A percentile compares a stretch with the other conserved stretches of the same genome.
These are phyloP conservation scores for Plasmodium vivax DNA, from an alignment of 169 alveolate genomes.

Conservation along the genomic window DNA sequence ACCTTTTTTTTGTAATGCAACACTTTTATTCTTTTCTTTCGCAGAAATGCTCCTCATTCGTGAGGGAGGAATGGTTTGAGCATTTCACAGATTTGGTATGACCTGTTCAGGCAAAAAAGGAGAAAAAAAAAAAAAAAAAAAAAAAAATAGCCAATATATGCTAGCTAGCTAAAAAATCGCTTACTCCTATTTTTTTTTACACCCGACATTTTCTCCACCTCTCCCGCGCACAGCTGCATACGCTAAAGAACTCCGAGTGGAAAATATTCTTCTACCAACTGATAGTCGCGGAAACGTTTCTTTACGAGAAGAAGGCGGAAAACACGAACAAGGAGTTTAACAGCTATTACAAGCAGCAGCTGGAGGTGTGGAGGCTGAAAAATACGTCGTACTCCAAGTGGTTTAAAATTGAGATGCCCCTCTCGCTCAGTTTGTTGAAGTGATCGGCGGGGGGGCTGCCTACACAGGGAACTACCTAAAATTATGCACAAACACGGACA, in stretches of 20 bases:
- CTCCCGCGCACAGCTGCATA: background rate
- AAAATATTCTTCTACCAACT: conserved; percentile 56
- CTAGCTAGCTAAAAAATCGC: background rate
- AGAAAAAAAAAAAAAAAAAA: background rate
- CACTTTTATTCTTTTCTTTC: background rate
- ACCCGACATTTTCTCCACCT: background rate
- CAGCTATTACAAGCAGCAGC: conserved; percentile 28
- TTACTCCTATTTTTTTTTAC: background rate
- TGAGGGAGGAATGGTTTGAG: conserved; percentile 42
- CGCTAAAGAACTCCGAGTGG: conserved; percentile 48
- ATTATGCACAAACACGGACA: background rate
- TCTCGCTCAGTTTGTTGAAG: conserved; percentile 57
- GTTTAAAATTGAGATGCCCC: conserved; percentile 69
- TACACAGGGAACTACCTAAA: background rate
- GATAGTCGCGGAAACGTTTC: conserved; percentile 53
- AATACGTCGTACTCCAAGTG: conserved; percentile 57
- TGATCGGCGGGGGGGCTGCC: background rate
- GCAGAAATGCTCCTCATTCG: conserved; percentile 26
- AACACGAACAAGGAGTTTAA: conserved; percentile 34
- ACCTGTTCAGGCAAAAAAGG: background rate
- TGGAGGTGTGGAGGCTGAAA: conserved; percentile 22
- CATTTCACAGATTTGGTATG: conserved; percentile 26
- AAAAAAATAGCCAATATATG: background rate
- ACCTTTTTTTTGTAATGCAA: background rate
- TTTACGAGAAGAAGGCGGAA: conserved; percentile 56